Conservation (phyloP, 495 filamentous ascomycete species). For the Aspergillus incahuasiensis region DNA sequence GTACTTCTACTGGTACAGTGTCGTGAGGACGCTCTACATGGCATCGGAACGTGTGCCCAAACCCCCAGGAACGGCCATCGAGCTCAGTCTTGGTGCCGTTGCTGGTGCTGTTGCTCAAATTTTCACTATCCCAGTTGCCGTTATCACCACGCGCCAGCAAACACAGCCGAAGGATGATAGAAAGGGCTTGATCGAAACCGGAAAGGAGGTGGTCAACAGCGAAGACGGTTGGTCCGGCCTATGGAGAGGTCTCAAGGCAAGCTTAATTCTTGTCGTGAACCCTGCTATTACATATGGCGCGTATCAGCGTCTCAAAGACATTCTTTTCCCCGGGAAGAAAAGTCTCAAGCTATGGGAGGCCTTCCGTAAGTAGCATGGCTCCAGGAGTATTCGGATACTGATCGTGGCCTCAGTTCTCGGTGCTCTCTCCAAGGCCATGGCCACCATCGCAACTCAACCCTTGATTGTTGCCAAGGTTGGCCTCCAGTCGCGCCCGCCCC, state of each 20-base stretch:
- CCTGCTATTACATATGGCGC: slow-evolving; percentile 97
- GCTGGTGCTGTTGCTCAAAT: slow-evolving; percentile 90
- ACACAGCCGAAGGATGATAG: slow-evolving; percentile 79
- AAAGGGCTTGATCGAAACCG: slow-evolving; percentile 87
- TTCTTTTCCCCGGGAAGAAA: slow-evolving; percentile 71
- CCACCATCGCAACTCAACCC: slow-evolving; percentile 90
- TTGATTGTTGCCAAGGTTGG: slow-evolving; percentile 98
- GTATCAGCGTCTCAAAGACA: slow-evolving; percentile 82
- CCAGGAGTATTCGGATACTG: slow-evolving; percentile 7
- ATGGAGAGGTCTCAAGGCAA: slow-evolving; percentile 95
- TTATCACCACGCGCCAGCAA: slow-evolving; percentile 93
- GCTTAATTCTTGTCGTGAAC: slow-evolving; percentile 93
- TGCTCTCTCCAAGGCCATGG: slow-evolving; percentile 86
- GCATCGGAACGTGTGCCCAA: slow-evolving; percentile 55
- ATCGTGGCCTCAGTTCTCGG: slow-evolving; percentile 62
- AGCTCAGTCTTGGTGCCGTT: slow-evolving; percentile 81
- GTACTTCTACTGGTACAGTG: slow-evolving; percentile 99
- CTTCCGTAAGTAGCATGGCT: slow-evolving; percentile 62
- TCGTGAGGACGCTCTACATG: slow-evolving; percentile 79
- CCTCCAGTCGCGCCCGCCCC: slow-evolving; percentile 86
- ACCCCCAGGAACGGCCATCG: slow-evolving; percentile 74
- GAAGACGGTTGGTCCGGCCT: slow-evolving; percentile 88
- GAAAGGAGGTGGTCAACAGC: slow-evolving; percentile 77
- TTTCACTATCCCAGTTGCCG: slow-evolving; percentile 93
- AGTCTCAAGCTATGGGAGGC: slow-evolving; percentile 83